A percentile compares a stretch with the other conserved stretches of the same genome.
Conservation (phyloP, 1,284 basidiomycete species). For the Rhizoctonia solani region DNA sequence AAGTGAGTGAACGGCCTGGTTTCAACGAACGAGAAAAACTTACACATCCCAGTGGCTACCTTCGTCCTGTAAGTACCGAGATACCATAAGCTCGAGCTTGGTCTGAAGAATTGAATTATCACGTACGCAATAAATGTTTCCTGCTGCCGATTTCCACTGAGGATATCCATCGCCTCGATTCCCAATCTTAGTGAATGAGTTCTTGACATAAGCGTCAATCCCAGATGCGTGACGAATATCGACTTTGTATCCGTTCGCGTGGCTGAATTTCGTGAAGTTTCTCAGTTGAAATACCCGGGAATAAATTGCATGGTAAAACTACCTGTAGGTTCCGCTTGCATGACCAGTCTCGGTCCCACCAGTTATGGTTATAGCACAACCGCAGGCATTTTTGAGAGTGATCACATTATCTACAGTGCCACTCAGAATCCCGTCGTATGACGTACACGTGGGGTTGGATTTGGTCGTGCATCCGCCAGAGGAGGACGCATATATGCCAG, state of each 20-base stretch:
- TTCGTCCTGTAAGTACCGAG: constrained; percentile 25
- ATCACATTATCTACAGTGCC: constrained; percentile 35
- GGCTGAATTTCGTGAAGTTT: not conserved
- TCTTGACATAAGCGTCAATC: constrained; percentile 32
- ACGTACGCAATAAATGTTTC: constrained; percentile 37
- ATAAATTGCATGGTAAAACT: not conserved
- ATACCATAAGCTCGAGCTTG: not conserved
- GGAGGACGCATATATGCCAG: constrained; percentile 27
- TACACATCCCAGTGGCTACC: constrained; percentile 37
- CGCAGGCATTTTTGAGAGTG: constrained; percentile 33
- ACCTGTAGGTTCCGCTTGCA: constrained; percentile 34
- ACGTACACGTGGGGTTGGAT: constrained; percentile 33
- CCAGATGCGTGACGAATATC: constrained; percentile 21
- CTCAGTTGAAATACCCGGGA: not conserved
- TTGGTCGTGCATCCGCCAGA: constrained; percentile 35
- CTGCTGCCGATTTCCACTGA: constrained; percentile 34
- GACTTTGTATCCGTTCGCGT: constrained; percentile 36
- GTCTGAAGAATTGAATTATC: not conserved
- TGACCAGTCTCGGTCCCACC: constrained; percentile 36
- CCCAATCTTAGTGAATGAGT: constrained; percentile 31
- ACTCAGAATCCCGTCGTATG: constrained; percentile 30
- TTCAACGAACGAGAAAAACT: not conserved
- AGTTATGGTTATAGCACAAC: constrained; percentile 27
- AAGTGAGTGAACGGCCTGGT: not conserved
- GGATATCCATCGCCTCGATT: constrained; percentile 34